Evolutionary conservation across 108 stramenopile species (phyloP), one percentile per base, ranked within the genome.

Genomic region (Conticribra weissflogii): DNA sequence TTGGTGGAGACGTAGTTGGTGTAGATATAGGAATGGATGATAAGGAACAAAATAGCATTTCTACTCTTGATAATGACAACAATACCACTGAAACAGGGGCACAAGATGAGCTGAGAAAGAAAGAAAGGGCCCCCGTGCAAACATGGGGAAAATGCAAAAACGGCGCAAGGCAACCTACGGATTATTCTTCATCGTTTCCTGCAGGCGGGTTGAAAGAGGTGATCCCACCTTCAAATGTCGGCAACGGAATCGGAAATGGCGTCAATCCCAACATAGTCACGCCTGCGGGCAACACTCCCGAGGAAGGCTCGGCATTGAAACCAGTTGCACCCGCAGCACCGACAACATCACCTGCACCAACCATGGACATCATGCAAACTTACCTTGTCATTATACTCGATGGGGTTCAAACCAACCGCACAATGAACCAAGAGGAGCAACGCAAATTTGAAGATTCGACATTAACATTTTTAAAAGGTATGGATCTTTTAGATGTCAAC

Each of bases 381-480:
- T 70, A 54, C 49, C 59, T 70, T 29, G 51, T 70, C 21, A 33
- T 70, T 23, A 70, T 61, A 27, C 63, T 72, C 24, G 65, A 49
- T 41, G 34, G 36, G 2, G 4, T 44, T n/a, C 53, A 33, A 7
- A 30, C 4, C 54, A 3, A 14, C 29, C 15, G 29, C 3, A 16
- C 54, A 9, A 66, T 54, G 34, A 22, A 54, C 32, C 21, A 23
- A 7, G 18, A 17, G 33, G 52, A 32, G 28, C 52, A 44, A 54
- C 16, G 34, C 4, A 32, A 31, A 17, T 63, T 63, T 17, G 29
- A 63, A 17, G 23, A 44, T 3, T 47, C 44, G 18, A 2, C 54
- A n/a, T 29, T 54, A 18, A 32, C 32, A 15, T 66, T 44, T 44
- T 66, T 27, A 44, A 15, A 2, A 44, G 25, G 23, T 55, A 21